Conservation (phyloP, 306 rosid species). For the Quercus dentata region DNA sequence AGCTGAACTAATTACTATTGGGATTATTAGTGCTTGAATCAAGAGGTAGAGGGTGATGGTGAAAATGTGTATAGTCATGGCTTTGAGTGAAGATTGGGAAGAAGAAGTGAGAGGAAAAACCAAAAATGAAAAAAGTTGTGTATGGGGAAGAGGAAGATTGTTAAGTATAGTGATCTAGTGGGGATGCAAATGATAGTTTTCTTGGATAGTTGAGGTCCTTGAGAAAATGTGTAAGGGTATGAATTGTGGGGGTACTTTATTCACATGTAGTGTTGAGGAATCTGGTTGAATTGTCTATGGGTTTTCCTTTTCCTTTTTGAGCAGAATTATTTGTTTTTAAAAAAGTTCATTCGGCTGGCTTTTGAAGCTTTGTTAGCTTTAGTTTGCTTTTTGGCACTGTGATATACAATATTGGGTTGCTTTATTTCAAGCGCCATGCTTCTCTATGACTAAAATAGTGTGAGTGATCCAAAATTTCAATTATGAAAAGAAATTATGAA, state of each 20-base stretch:
- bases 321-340: constrained; percentile 15
- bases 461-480: not conserved
- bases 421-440: constrained; percentile 23
- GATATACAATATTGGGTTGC: constrained; percentile 2
- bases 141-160: not conserved
- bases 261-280: constrained; percentile 51
- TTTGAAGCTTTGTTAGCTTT: constrained; percentile 46
- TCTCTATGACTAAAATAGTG: not conserved
- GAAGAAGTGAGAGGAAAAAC: constrained; percentile 3
- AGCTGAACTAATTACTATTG: not conserved
- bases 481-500: not conserved
- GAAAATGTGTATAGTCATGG: constrained; percentile 36
- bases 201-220: not conserved
- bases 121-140: not conserved
- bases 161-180: too few species aligned
- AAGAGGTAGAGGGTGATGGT: constrained; percentile 26
- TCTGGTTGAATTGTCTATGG: constrained; percentile 54
- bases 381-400: constrained; percentile 26
- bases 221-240: constrained; percentile 17
- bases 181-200: too few species aligned
- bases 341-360: constrained; percentile 9
- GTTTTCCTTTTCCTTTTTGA: constrained; percentile 40
- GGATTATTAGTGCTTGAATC: constrained; percentile 19
- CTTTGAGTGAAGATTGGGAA: constrained; percentile 9
- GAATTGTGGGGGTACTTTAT: constrained; percentile 44